phyloP scores from a whole-genome alignment of 208 protist species.

The Crithidia acanthocephali region DNA sequence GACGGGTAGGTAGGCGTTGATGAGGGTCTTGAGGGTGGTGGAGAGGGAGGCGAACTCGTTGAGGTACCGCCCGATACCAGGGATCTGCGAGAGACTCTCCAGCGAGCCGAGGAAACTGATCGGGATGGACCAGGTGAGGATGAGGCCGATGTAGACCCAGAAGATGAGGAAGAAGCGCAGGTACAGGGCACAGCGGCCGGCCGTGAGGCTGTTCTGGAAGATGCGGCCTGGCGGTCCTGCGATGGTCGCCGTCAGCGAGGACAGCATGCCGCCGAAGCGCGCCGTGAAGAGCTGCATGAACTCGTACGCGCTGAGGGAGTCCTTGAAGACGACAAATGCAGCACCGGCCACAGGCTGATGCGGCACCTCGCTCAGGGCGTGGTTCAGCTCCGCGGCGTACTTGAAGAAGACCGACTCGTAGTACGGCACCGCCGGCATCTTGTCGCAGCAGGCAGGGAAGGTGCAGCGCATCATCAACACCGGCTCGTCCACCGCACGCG shows the following conservation, averaged over 20 bases:
- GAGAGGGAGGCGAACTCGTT: conserved; percentile 41
- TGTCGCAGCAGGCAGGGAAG: conserved; percentile 47
- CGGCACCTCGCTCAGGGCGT: conserved; percentile 45
- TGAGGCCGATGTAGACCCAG: conserved; percentile 53
- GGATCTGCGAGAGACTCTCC: conserved; percentile 62
- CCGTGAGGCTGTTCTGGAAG: conserved; percentile 66
- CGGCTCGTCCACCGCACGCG: conserved; percentile 5
- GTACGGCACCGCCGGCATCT: conserved; percentile 60
- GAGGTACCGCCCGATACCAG: conserved; percentile 46
- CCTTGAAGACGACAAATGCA: conserved; percentile 77
- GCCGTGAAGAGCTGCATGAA: conserved; percentile 76
- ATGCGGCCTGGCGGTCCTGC: conserved; percentile 72
- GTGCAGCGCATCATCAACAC: conserved; percentile 35
- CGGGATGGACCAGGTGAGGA: conserved; percentile 79
- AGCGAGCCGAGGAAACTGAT: conserved; percentile 79
- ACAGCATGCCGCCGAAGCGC: conserved; percentile 41
- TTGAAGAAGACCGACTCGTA: conserved; percentile 46
- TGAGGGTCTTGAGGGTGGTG: conserved; percentile 40
- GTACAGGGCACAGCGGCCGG: conserved; percentile 44
- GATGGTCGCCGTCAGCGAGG: conserved; percentile 54
- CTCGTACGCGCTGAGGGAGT: conserved; percentile 68
- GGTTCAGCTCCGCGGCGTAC: conserved; percentile 48
- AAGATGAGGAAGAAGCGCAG: conserved; percentile 55
- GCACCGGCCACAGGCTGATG: conserved; percentile 38
- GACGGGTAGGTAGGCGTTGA: conserved; percentile 75